Base-by-base conservation (phyloP, 768 basidiomycete genomes). In the Macrocybe gigantea region DNA sequence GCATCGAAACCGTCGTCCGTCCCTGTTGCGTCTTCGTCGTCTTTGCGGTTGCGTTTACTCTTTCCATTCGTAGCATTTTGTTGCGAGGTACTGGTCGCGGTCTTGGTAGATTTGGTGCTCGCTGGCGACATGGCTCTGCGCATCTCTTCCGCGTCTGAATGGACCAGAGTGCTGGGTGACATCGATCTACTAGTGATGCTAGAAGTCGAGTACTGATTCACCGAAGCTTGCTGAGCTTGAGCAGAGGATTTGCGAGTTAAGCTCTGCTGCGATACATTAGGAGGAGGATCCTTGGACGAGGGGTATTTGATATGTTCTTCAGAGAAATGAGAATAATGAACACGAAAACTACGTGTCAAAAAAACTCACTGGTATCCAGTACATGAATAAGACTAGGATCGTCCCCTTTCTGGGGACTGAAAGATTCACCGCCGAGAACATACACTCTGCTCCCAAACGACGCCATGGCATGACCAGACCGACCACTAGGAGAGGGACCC, bases 391-490 rank as follows among this genome's bases (percentile, higher is more conserved):
- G 60, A 14, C 74, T 77, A 7, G 86, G 81, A 64, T 97, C 92
- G 46, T 96, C 94, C 6, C 76, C 70, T 57, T 81, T 82, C 34
- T 77, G 64, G 11, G 84, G 77, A 35, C 83, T 72, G 64, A 87
- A 85, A 1, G 91, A 90, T 67, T 98, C 96, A 12, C 96, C 96
- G 37, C 96, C 96, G 11, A 99, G 77, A 5, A 99, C 93, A 55
- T 91, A 90, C 5, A 99, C 88, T 52, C 85, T 80, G 41, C 84
- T 78, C 31, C 90, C 92, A 61, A 88, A 84, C 9, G 91, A 83
- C 6, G 94, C 92, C 93, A 99, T 95, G n/a, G 95, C 90, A 66
- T 99, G 96, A 1, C 96, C 96, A 7, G 92, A 94, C 43, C 96
- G 79, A 2, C 92, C 90, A 36, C 76, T 84, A 1, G 96, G 96